Base-by-base conservation (phyloP, 441 rosid species). In the Arabidopsis lyrata region DNA sequence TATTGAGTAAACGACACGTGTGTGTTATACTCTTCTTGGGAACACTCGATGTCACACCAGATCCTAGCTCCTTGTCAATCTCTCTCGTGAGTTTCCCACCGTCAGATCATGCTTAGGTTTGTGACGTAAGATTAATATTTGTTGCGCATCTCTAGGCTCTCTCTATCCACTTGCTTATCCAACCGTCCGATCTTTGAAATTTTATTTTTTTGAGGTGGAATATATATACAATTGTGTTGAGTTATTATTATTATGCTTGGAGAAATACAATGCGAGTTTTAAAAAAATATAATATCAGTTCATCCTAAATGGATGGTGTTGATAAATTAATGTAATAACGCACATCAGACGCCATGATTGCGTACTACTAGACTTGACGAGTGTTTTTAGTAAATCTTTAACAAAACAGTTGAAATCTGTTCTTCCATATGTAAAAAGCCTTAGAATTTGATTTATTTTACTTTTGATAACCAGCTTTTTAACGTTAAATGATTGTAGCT, bases 101-200 rank as follows among this genome's bases (percentile, higher is more conserved):
- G 80, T 77, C 62, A 11, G 80, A 77, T 77, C 81, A 66, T 10
- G 63, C 59, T 41, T 41, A 6, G 11, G 27, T 70, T 42, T 42
- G 42, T 77, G 77, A 72, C 57, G 58, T 77, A 39, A 35, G 68
- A 24, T 58, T 38, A 14, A 8, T 61, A 32, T 61, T 50, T 34
- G 14, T 42, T 58, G 66, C 74, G 55, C 70, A 72, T 77, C 77
- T 77, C 81, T 77, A 77, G 70, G 77, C 63, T 36, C 18, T 15
- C 47, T 52, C 29, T 36, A 66, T 60, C 77, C 66, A 36, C 74
- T 66, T 77, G 66, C 64, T 48, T 60, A 66, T 53, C 77, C 20
- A 45, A 66, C 70, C 69, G 77, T 77, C 54, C 77, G 63, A 52
- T 77, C 32, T 31, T 22, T 5, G 31, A 22, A 20, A 1, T 31